Percentiles rank a stretch among this genome's conserved stretches.
phyloP scores from a whole-genome alignment of 2,329 filamentous ascomycete genomes.

The Beauveria brongniartii region DNA sequence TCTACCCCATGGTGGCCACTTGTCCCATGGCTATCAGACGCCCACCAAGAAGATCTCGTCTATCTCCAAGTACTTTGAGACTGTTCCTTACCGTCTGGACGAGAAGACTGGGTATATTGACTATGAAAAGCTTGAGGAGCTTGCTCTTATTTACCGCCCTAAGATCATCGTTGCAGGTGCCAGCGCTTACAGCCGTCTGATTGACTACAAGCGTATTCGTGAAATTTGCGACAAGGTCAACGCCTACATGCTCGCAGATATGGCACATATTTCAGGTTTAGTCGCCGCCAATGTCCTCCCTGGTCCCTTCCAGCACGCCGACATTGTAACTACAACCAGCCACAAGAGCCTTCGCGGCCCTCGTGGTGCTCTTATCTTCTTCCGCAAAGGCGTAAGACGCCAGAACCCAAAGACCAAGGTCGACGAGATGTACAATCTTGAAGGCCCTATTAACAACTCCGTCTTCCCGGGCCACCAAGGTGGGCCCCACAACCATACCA shows the following conservation, averaged over 20 bases:
- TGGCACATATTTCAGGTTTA: constrained; percentile 94
- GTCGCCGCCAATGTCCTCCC: constrained; percentile 88
- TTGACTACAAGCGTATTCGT: constrained; percentile 90
- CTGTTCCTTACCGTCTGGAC: constrained; percentile 86
- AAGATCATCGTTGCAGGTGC: constrained; percentile 94
- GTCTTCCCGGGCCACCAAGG: constrained; percentile 98
- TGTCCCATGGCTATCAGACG: constrained; percentile 96
- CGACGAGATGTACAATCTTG: constrained; percentile 82
- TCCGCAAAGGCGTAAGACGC: constrained; percentile 80
- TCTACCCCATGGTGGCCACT: constrained; percentile 88
- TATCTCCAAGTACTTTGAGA: constrained; percentile 98
- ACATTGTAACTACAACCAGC: constrained; percentile 95
- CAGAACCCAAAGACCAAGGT: constrained; percentile 79
- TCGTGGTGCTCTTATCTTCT: constrained; percentile 97
- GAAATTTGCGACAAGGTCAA: constrained; percentile 85
- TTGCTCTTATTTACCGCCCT: constrained; percentile 82
- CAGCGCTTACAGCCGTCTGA: constrained; percentile 89
- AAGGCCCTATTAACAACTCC: constrained; percentile 87
- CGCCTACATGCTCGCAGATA: constrained; percentile 89
- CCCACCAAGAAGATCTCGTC: constrained; percentile 94
- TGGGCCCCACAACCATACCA: constrained; percentile 98
- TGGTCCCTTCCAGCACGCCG: constrained; percentile 79
- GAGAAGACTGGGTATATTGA: constrained; percentile 89
- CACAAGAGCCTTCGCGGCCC: constrained; percentile 96
- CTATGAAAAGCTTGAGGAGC: constrained; percentile 83